phyloP scores from a whole-genome alignment of 768 basidiomycete genomes.

The Pisolithus sp. region DNA sequence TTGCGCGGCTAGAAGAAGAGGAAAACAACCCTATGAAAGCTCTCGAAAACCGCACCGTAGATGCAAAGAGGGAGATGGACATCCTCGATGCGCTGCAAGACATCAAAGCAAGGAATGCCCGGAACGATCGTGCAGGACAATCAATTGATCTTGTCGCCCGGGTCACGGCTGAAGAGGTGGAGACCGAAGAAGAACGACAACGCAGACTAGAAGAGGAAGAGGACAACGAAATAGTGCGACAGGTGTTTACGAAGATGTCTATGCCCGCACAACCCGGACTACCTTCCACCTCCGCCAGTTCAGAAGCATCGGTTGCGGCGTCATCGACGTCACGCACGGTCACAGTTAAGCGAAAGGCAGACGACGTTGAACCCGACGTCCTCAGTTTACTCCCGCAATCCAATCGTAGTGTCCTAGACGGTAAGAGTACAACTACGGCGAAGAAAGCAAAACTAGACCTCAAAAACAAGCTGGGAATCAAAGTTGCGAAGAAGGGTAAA shows the following conservation, averaged over 20 bases:
- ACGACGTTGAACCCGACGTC: constrained; percentile 66
- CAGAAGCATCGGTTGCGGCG: constrained; percentile 16
- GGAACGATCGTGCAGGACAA: constrained; percentile 82
- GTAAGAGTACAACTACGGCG: constrained; percentile 37
- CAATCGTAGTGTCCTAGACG: constrained; percentile 49
- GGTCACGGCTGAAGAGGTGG: constrained; percentile 59
- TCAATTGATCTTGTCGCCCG: constrained; percentile 62
- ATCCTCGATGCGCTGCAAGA: constrained; percentile 94
- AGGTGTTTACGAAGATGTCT: constrained; percentile 76
- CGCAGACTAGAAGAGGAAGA: constrained; percentile 75
- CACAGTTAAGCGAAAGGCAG: constrained; percentile 86
- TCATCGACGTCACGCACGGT: constrained; percentile 30
- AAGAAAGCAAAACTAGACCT: constrained; percentile 61
- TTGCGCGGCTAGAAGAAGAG: constrained; percentile 83
- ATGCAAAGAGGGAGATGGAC: constrained; percentile 98
- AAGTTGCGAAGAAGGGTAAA: constrained; percentile 51
- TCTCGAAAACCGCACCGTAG: constrained; percentile 85
- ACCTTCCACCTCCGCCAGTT: constrained; percentile 20
- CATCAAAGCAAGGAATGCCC: constrained; percentile 77
- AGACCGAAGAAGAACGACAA: constrained; percentile 71
- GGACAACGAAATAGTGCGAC: constrained; percentile 84
- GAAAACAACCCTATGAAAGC: constrained; percentile 98
- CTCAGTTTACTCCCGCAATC: constrained; percentile 63
- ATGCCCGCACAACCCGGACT: constrained; percentile 24
- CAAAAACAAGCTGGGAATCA: constrained; percentile 69